phyloP scores from a whole-genome alignment of 352 stramenopile species.

The Globisporangium parvum region DNA sequence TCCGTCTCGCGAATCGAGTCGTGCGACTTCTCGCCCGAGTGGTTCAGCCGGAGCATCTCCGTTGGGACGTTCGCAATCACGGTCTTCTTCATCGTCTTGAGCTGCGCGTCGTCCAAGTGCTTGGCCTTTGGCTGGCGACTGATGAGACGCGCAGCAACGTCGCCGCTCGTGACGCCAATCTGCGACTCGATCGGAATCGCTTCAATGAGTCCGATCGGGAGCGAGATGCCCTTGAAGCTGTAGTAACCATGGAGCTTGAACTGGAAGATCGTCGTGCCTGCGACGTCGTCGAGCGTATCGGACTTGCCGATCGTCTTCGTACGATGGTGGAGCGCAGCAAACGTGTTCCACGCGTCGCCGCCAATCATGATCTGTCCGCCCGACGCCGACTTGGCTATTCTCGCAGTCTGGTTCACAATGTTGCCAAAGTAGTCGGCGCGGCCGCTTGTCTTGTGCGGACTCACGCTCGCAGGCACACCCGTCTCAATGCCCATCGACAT shows the following conservation, averaged over 20 bases:
- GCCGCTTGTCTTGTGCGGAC: conserved; percentile 83
- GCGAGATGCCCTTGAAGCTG: conserved; percentile 82
- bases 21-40: conserved; percentile 56
- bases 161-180: conserved; percentile 33
- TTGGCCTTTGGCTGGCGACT: conserved; percentile 52
- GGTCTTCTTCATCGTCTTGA: conserved; percentile 40
- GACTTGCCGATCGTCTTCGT: conserved; percentile 28
- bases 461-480: conserved; percentile 76
- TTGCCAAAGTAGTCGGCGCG: conserved; percentile 87
- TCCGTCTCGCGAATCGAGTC: conserved; percentile 85
- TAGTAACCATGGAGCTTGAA: conserved; percentile 84
- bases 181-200: conserved; percentile 68
- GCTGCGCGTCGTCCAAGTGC: conserved; percentile 45
- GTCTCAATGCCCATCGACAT: conserved; percentile 88
- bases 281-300: conserved; percentile 39
- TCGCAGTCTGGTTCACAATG: conserved; percentile 86
- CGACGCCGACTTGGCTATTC: conserved; percentile 79
- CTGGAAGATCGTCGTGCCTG: conserved; percentile 61
- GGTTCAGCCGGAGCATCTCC: conserved; percentile 55
- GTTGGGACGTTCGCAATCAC: conserved; percentile 39
- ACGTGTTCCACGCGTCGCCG: conserved; percentile 70
- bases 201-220: conserved; percentile 74
- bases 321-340: conserved; percentile 30
- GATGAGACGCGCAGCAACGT: conserved; percentile 25
- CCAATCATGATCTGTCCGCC: conserved; percentile 81